phyloP scores from a whole-genome alignment of 2,329 filamentous ascomycete species.

The Podosphaera xanthii region DNA sequence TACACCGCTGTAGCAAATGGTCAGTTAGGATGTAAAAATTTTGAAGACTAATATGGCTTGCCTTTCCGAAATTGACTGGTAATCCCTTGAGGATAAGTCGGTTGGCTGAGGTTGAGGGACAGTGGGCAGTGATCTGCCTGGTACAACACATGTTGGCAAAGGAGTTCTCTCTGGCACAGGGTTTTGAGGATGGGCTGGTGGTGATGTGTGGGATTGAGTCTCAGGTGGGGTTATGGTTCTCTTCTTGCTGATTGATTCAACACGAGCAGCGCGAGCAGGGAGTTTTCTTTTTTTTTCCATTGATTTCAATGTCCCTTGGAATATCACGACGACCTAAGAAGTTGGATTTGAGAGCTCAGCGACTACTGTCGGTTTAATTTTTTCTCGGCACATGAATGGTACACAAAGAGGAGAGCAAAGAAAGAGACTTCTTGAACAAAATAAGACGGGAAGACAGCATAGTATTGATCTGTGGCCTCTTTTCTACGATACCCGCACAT shows the following conservation, averaged over 20 bases:
- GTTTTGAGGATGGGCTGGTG: constrained; percentile 15
- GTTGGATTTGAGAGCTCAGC: no score
- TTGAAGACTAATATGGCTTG: constrained; percentile 15
- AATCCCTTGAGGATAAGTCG: constrained; percentile 39
- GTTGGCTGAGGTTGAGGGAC: constrained; percentile 42
- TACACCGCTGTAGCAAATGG: constrained; percentile 34
- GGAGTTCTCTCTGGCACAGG: constrained; percentile 14
- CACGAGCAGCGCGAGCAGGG: constrained; percentile 36
- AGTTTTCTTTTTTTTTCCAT: constrained; percentile 48
- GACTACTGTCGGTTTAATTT: no score
- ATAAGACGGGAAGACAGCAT: no score
- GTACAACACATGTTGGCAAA: constrained; percentile 38
- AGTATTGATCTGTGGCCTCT: no score
- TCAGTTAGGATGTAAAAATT: constrained; percentile 1
- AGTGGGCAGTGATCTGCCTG: constrained; percentile 48
- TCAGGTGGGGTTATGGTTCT: constrained; percentile 32
- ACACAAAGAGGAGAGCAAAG: no score
- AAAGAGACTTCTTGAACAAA: no score
- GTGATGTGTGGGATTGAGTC: constrained; percentile 24
- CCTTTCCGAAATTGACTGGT: constrained; percentile 54
- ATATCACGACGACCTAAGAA: no score
- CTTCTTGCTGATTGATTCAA: constrained; percentile 32
- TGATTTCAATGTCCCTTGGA: no score
- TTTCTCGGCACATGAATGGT: no score
- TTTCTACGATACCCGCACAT: no score